Conservation (phyloP, 768 basidiomycete species). For the Coprinellus aureogranulatus region DNA sequence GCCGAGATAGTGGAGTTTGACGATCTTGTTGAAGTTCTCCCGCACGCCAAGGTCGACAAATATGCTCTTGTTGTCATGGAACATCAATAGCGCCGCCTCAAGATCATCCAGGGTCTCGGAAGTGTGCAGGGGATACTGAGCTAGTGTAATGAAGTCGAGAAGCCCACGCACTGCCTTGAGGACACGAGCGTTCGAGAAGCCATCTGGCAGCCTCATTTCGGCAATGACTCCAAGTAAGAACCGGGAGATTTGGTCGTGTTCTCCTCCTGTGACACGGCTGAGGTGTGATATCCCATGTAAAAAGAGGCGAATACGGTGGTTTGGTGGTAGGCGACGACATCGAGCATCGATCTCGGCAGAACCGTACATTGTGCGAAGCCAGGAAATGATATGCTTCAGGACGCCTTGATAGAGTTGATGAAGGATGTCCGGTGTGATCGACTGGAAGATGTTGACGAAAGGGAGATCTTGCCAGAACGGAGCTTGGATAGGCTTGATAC, state of each 20-base stretch:
- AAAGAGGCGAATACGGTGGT: constrained; percentile 33
- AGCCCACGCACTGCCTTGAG: constrained; percentile 23
- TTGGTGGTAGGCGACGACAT: constrained; percentile 29
- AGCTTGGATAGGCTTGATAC: constrained; percentile 24
- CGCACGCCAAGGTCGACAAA: constrained; percentile 28
- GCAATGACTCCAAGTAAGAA: constrained; percentile 29
- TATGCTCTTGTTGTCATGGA: constrained; percentile 27
- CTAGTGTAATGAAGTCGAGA: constrained; percentile 33
- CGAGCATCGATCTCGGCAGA: constrained; percentile 34
- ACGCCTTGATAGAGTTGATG: constrained; percentile 51
- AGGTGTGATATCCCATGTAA: constrained; percentile 32
- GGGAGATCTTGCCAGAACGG: constrained; percentile 46
- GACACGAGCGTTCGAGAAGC: constrained; percentile 14
- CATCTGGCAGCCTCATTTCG: constrained; percentile 16
- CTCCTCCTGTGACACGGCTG: constrained; percentile 29
- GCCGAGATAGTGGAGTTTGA: constrained; percentile 30
- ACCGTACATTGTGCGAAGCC: constrained; percentile 26
- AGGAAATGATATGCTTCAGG: constrained; percentile 40
- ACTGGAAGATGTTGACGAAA: constrained; percentile 35
- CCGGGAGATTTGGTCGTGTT: constrained; percentile 31
- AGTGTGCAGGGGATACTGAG: constrained; percentile 26
- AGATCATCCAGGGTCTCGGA: constrained; percentile 22
- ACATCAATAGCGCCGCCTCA: constrained; percentile 20
- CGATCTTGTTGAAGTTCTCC: constrained; percentile 34
- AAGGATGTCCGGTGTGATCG: constrained; percentile 45